Evolutionary conservation across 2,329 filamentous ascomycete species (phyloP).

Genomic region (Neopestalotiopsis sp.): DNA sequence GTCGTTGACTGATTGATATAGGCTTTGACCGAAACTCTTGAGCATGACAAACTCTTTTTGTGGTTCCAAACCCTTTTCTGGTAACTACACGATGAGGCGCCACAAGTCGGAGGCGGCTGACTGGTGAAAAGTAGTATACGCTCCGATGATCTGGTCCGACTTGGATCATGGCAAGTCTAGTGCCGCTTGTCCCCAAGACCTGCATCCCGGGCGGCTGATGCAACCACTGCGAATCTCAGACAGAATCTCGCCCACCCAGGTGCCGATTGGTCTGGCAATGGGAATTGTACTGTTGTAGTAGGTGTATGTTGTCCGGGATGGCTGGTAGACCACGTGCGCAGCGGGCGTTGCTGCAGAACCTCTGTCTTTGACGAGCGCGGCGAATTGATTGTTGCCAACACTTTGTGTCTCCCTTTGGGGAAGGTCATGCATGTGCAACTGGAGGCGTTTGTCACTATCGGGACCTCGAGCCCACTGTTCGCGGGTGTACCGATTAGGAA

Average conservation of each 20-base stretch:
- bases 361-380: neutral
- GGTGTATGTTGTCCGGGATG: neutral
- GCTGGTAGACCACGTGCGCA: neutral
- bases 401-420: neutral
- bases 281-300: neutral
- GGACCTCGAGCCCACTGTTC: neutral
- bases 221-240: neutral
- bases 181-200: too few relatives aligned
- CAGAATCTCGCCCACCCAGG: neutral
- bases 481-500: conserved; percentile 4
- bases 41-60: neutral
- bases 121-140: neutral
- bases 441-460: neutral
- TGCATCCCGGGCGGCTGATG: neutral
- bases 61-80: neutral
- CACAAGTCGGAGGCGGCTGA: neutral
- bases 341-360: neutral
- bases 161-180: too few relatives aligned
- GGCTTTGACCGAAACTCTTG: neutral
- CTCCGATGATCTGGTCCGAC: too few relatives aligned
- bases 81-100: neutral
- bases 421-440: conserved; percentile 9
- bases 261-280: neutral
- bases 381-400: too few relatives aligned
- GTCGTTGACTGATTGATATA: neutral